Evolutionary conservation across 1,284 basidiomycete genomes (phyloP).

Genomic region (Boletus sp.): DNA sequence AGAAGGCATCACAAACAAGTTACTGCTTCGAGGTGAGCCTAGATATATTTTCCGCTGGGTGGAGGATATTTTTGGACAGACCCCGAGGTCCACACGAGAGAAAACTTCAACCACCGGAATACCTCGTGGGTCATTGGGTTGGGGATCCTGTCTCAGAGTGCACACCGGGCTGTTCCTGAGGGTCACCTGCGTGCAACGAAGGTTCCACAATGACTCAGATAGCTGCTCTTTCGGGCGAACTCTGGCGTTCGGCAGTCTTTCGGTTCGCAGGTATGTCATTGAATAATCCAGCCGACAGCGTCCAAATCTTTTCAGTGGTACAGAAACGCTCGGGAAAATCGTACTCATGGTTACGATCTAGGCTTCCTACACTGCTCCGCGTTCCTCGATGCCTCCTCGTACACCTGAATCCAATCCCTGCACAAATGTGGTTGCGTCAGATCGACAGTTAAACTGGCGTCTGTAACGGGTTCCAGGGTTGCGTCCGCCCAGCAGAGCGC

Average conservation of each 20-base stretch:
- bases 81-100: too few species aligned
- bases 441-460: conserved; percentile 37
- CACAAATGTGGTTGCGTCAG: conserved; percentile 42
- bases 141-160: too few species aligned
- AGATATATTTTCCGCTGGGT: too few species aligned
- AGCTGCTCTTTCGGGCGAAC: too few species aligned
- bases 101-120: too few species aligned
- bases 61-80: too few species aligned
- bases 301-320: neutral
- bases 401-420: conserved; percentile 45
- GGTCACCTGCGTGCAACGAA: too few species aligned
- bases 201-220: too few species aligned
- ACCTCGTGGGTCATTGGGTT: too few species aligned
- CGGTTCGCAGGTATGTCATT: neutral
- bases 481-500: conserved; percentile 36
- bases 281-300: neutral
- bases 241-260: neutral
- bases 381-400: conserved; percentile 28
- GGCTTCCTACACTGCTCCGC: conserved; percentile 8
- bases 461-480: conserved; percentile 31
- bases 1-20: too few species aligned
- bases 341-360: neutral
- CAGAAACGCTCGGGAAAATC: neutral
- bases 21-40: too few species aligned
- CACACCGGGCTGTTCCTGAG: too few species aligned